phyloP scores from a whole-genome alignment of 345 rosid species.

The Gossypium mustelinum region DNA sequence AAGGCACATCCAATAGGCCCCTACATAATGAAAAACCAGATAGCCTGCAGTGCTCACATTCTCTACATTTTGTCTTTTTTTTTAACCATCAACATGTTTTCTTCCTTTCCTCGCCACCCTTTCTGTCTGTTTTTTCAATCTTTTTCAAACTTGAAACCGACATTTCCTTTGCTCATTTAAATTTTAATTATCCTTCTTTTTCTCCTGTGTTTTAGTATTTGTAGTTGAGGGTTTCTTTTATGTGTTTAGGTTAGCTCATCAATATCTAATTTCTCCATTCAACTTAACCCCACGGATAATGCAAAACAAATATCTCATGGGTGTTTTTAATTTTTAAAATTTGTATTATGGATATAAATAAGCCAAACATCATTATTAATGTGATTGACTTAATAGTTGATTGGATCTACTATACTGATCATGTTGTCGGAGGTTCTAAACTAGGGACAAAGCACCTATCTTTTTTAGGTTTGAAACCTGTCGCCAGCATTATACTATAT shows the following conservation, averaged over 20 bases:
- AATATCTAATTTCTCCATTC: background rate
- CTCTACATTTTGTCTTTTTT: constrained; percentile 8
- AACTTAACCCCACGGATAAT: too few relatives aligned
- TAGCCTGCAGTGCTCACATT: background rate
- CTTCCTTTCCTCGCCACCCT: background rate
- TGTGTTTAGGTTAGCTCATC: background rate
- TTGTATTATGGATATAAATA: background rate
- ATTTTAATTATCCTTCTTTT: too few relatives aligned
- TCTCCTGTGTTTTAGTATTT: too few relatives aligned
- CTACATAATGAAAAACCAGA: background rate
- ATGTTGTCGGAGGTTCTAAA: background rate
- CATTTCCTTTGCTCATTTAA: constrained; percentile 7
- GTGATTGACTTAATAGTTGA: background rate
- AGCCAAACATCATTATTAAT: background rate
- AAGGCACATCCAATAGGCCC: background rate
- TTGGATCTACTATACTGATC: background rate
- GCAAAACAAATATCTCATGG: background rate
- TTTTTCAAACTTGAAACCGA: constrained; percentile 12
- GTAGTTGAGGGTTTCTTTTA: too few relatives aligned
- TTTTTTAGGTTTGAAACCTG: background rate
- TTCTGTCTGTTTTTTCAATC: background rate
- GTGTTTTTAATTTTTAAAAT: background rate
- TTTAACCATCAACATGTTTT: background rate
- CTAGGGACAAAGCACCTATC: background rate
- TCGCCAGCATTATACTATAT: background rate